Evolutionary conservation across 1,284 basidiomycete species (phyloP).

Genomic region (Polyporus tsugae): DNA sequence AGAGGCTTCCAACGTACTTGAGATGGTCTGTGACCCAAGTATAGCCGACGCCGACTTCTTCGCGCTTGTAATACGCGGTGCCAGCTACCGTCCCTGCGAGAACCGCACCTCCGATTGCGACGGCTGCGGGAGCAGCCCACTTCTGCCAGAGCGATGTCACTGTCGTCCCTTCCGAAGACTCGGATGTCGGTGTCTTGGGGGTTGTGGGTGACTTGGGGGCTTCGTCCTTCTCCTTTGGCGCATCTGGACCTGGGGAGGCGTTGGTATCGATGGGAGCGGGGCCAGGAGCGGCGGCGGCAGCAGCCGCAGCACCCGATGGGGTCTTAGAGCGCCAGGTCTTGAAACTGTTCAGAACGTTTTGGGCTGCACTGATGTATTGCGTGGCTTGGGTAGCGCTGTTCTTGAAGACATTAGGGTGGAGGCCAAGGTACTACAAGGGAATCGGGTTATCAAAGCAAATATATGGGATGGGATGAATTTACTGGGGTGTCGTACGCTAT

Average conservation of each 20-base stretch:
- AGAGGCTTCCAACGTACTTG: slow-evolving; percentile 89
- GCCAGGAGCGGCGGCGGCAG: slow-evolving; percentile 1
- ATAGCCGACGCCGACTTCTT: slow-evolving; percentile 76
- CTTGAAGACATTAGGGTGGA: slow-evolving; percentile 90
- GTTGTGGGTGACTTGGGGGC: slow-evolving; percentile 32
- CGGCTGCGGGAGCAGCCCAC: slow-evolving; percentile 68
- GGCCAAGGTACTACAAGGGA: slow-evolving; percentile 75
- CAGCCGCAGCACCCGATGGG: slow-evolving; percentile 38
- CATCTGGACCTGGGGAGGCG: not conserved
- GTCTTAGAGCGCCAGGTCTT: slow-evolving; percentile 48
- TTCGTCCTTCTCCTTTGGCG: not conserved
- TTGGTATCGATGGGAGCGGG: slow-evolving; percentile 1
- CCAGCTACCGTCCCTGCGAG: slow-evolving; percentile 89
- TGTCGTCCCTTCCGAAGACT: slow-evolving; percentile 32
- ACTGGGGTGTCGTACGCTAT: slow-evolving; percentile 94
- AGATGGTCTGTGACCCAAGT: slow-evolving; percentile 89
- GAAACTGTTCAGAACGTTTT: slow-evolving; percentile 59
- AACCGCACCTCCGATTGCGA: slow-evolving; percentile 72
- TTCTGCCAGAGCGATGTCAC: slow-evolving; percentile 57
- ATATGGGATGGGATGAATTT: slow-evolving; percentile 39
- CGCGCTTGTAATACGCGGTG: slow-evolving; percentile 80
- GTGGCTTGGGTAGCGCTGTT: slow-evolving; percentile 82
- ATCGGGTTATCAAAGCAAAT: not conserved
- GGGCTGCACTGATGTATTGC: slow-evolving; percentile 75
- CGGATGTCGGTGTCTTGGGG: slow-evolving; percentile 33